These are phyloP conservation scores for Decorospora gaudefroyi DNA, from an alignment of 2,329 filamentous ascomycete species.

Conservation along the genomic window DNA sequence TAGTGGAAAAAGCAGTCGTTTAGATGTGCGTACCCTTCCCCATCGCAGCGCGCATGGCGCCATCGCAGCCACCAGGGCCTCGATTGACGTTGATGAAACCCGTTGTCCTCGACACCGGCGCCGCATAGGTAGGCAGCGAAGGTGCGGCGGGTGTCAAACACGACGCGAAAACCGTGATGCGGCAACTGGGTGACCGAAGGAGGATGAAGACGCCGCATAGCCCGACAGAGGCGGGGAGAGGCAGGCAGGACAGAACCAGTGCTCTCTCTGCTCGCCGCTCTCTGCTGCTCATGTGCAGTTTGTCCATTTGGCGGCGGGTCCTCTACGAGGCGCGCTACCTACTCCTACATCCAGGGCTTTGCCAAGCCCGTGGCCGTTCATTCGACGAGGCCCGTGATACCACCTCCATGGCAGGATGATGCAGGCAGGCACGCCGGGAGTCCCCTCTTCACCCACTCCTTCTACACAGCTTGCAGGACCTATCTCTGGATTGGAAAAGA, in stretches of 20 bases:
- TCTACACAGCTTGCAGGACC: too few species aligned
- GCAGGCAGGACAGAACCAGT: slow-evolving; percentile 3
- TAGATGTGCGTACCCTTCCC: background rate
- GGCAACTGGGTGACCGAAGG: slow-evolving; percentile 4
- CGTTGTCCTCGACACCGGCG: background rate
- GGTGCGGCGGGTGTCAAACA: slow-evolving; percentile 10
- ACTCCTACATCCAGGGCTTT: too few species aligned
- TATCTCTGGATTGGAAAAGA: too few species aligned
- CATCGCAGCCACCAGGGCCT: slow-evolving; percentile 3
- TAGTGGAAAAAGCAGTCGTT: slow-evolving; percentile 10
- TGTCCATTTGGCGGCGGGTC: too few species aligned
- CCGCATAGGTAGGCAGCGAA: slow-evolving; percentile 1
- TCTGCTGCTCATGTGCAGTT: too few species aligned
- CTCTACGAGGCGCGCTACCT: too few species aligned
- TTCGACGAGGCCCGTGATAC: slow-evolving; percentile 8
- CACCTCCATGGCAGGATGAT: background rate
- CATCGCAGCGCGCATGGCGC: slow-evolving; percentile 4
- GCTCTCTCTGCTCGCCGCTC: slow-evolving; percentile 5
- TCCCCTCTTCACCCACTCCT: too few species aligned
- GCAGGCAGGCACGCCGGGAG: background rate
- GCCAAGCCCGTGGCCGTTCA: too few species aligned
- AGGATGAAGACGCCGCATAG: slow-evolving; percentile 4
- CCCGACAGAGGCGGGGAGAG: slow-evolving; percentile 3
- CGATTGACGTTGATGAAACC: slow-evolving; percentile 10
- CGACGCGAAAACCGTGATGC: slow-evolving; percentile 1